phyloP scores from a whole-genome alignment of 169 alveolate genomes.

The Perkinsus marinus region DNA sequence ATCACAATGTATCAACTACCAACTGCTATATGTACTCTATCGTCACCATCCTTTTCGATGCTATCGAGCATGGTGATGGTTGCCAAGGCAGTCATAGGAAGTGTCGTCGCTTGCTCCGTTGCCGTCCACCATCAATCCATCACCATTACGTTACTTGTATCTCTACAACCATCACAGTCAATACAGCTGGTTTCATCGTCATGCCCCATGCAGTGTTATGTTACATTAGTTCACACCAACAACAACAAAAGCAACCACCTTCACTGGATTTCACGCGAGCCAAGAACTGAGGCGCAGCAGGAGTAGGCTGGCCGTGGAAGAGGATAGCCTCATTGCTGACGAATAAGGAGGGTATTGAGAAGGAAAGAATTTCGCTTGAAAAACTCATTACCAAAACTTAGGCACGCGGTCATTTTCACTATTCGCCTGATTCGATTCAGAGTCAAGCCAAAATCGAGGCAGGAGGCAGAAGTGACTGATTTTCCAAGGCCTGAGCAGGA shows the following conservation, averaged over 20 bases:
- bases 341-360: too few relatives aligned
- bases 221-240: background rate
- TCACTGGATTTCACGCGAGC: background rate
- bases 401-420: too few relatives aligned
- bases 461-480: background rate
- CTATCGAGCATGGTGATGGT: background rate
- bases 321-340: too few relatives aligned
- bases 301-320: background rate
- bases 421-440: too few relatives aligned
- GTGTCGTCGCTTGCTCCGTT: background rate
- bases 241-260: background rate
- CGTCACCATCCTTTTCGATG: background rate
- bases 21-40: background rate
- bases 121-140: background rate
- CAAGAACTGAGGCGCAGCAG: background rate
- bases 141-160: background rate
- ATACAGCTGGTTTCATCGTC: background rate
- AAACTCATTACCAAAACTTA: too few relatives aligned
- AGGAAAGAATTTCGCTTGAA: too few relatives aligned
- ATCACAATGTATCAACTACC: background rate
- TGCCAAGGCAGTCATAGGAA: background rate
- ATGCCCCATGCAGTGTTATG: background rate
- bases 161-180: background rate
- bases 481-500: background rate
- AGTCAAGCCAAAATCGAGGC: background rate